Evolutionary conservation across 1,284 basidiomycete genomes (phyloP).

Genomic region (Farysia itapuensis): DNA sequence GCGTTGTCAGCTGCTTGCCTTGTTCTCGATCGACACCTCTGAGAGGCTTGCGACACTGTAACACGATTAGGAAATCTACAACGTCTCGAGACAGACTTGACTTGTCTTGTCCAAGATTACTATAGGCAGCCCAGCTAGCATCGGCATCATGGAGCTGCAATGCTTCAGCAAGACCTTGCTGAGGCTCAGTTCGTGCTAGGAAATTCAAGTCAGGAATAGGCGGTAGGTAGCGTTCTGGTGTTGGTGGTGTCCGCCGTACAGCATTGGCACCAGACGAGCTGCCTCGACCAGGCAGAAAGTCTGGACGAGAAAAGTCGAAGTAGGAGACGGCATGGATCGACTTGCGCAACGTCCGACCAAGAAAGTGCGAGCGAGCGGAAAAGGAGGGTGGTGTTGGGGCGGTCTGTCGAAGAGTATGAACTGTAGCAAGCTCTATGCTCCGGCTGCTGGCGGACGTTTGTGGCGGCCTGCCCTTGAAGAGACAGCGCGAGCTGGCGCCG

Average conservation of each 20-base stretch:
- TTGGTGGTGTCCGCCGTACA: not conserved
- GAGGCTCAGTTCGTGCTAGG: slow-evolving; percentile 1
- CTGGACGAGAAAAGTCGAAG: slow-evolving; percentile 5
- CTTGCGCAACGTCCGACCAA: not conserved
- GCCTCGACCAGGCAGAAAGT: not conserved
- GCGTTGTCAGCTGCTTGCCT: slow-evolving; percentile 3
- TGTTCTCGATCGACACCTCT: slow-evolving; percentile 4
- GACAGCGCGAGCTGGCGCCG: not conserved
- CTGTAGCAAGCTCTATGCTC: too few species aligned
- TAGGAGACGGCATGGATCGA: not conserved
- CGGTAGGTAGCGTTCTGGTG: slow-evolving; percentile 17
- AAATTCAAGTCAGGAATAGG: slow-evolving; percentile 11
- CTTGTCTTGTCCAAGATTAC: slow-evolving; percentile 9
- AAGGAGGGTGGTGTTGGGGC: too few species aligned
- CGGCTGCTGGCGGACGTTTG: too few species aligned
- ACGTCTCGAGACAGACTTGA: slow-evolving; percentile 1
- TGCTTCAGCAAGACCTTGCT: slow-evolving; percentile 8
- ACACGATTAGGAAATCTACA: slow-evolving; percentile 14
- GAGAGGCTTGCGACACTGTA: slow-evolving; percentile 24
- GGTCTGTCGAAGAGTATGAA: too few species aligned
- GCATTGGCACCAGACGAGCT: not conserved
- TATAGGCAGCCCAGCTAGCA: slow-evolving; percentile 16
- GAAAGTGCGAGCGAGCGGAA: too few species aligned
- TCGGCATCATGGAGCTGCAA: slow-evolving; percentile 20
- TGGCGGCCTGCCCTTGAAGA: too few species aligned